Conservation (phyloP, 2,329 filamentous ascomycete genomes). For the Colletotrichum sp. region DNA sequence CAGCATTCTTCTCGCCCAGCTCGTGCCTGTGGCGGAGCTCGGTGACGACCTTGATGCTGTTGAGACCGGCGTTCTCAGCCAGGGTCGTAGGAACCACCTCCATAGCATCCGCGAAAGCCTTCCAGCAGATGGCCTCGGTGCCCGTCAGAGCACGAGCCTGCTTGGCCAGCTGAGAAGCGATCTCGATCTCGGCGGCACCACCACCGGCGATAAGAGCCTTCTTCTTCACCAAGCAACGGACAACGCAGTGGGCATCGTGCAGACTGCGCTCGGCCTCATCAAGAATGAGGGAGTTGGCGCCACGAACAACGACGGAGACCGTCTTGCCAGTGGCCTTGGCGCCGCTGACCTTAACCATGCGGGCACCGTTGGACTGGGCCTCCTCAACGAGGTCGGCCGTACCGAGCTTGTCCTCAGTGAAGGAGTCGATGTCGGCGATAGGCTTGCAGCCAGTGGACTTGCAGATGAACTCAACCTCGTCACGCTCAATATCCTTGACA, state of each 20-base stretch:
- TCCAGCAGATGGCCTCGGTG: conserved; percentile 98
- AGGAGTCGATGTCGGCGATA: conserved; percentile 97
- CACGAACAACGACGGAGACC: conserved; percentile 91
- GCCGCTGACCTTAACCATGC: conserved; percentile 94
- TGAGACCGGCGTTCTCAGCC: conserved; percentile 95
- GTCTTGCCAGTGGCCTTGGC: conserved; percentile 87
- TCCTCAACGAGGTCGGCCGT: conserved; percentile 94
- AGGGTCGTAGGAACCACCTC: conserved; percentile 97
- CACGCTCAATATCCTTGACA: conserved; percentile 97
- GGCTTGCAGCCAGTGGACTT: conserved; percentile 99
- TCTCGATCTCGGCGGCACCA: conserved; percentile 95
- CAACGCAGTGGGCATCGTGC: conserved; percentile 96
- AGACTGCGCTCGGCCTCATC: conserved; percentile 97
- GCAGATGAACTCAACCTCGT: conserved; percentile 99
- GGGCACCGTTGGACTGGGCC: conserved; percentile 82
- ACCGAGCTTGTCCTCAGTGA: conserved; percentile 97
- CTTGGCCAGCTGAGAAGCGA: conserved; percentile 84
- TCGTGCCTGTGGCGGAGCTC: conserved; percentile 94
- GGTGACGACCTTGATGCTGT: conserved; percentile 98
- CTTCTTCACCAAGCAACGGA: conserved; percentile 98
- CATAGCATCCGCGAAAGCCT: conserved; percentile 96
- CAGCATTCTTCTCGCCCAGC: conserved; percentile 92
- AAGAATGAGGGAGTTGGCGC: conserved; percentile 91
- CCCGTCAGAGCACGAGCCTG: conserved; percentile 84
- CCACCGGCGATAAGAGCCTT: conserved; percentile 98